Base-by-base conservation (phyloP, 2,329 filamentous ascomycete genomes). In the Nemania abortiva region DNA sequence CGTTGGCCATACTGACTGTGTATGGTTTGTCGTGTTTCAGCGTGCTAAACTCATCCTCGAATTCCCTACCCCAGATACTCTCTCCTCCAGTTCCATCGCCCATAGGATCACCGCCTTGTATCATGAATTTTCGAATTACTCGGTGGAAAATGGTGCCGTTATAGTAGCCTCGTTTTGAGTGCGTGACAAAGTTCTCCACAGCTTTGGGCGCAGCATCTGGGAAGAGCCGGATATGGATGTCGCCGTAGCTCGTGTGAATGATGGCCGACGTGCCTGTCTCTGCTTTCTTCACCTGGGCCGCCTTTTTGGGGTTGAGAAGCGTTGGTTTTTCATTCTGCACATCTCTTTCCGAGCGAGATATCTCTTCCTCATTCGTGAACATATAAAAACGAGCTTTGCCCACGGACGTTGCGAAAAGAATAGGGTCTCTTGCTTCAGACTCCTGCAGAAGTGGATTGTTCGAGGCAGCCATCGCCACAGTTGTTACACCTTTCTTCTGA, bases 101-200 rank as follows among this genome's bases (percentile, higher is more conserved):
- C 0, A 96, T 82, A 0, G 94, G 94, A 78, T 97, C 94, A 59
- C 94, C 94, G 63, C 87, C 84, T 78, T 94, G 94, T 69, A 99
- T 97, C 97, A 99, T 99, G 83, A 99, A 99, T 78, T 98, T 98
- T 70, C 92, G 90, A 75, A 99, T 99, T 6, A 99, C 92, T 39
- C 96, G 91, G 81, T 99, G 96, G 86, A 99, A 99, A 74, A 98
- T 95, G 39, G 95, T 95, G 81, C 93, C 93, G 84, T 99, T 98
- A 84, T 99, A 99, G 81, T 99, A 99, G 1, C 93, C 94, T 67
- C 90, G 91, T 76, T 91, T 92, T 2, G 94, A 89, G 77, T 98
- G 96, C 0, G 94, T 97, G 64, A 97, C 93, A 79, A 99, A 99
- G 81, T 99, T 99, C 82, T 99, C 96, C 3, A 99, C 95, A 0